These are phyloP conservation scores for Candolleomyces eurysporus DNA, from an alignment of 768 basidiomycete species.

Conservation along the genomic window DNA sequence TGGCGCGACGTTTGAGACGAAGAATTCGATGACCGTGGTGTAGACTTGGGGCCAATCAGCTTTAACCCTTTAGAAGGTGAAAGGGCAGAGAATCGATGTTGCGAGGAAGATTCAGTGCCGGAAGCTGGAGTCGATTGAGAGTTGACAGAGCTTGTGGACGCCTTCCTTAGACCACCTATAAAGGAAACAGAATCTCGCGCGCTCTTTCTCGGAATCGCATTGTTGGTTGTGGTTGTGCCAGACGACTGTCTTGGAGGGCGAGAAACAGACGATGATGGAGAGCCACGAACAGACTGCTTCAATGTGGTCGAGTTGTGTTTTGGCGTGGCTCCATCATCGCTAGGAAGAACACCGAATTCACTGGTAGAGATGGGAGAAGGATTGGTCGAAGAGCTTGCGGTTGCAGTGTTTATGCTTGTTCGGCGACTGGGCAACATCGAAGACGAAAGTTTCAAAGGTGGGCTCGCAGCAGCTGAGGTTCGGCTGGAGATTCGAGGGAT, in stretches of 20 bases:
- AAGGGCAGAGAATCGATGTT: slow-evolving; percentile 75
- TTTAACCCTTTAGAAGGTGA: slow-evolving; percentile 86
- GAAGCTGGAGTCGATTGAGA: slow-evolving; percentile 55
- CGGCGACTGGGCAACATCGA: slow-evolving; percentile 56
- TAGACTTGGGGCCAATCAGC: slow-evolving; percentile 74
- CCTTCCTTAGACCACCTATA: slow-evolving; percentile 66
- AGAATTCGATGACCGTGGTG: slow-evolving; percentile 54
- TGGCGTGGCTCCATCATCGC: slow-evolving; percentile 45
- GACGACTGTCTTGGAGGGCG: slow-evolving; percentile 67
- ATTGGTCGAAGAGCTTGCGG: slow-evolving; percentile 55
- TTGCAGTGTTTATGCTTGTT: slow-evolving; percentile 44
- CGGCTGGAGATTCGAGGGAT: slow-evolving; percentile 91
- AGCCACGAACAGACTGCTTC: slow-evolving; percentile 61
- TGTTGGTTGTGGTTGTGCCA: slow-evolving; percentile 41
- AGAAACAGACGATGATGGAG: slow-evolving; percentile 58
- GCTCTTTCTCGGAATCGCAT: slow-evolving; percentile 55
- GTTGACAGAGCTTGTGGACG: slow-evolving; percentile 78
- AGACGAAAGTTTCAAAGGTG: slow-evolving; percentile 57
- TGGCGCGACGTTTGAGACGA: slow-evolving; percentile 52
- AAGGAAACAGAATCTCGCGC: slow-evolving; percentile 82
- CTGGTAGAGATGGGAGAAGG: slow-evolving; percentile 64
- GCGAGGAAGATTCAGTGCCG: slow-evolving; percentile 31
- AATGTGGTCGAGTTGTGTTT: slow-evolving; percentile 38
- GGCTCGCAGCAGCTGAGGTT: slow-evolving; percentile 72
- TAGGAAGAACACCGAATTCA: slow-evolving; percentile 83